Percentiles rank a stretch among this genome's conserved stretches.
Evolutionary conservation across 495 filamentous ascomycete species (phyloP).

Genomic region (Rusavskia elegans): DNA sequence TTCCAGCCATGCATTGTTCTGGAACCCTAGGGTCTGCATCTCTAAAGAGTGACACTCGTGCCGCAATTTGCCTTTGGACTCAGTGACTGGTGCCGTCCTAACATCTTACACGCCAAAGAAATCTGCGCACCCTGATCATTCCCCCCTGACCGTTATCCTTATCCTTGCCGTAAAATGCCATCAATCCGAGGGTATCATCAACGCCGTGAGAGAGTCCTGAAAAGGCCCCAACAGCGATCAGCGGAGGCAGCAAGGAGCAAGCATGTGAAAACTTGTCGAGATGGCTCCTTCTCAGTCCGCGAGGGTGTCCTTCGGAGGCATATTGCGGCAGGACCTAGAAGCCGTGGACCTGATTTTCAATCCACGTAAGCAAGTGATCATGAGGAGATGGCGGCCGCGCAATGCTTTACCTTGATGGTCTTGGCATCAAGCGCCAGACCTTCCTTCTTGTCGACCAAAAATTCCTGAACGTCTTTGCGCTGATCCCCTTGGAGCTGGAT

Average conservation of each 20-base stretch:
- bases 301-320: constrained; percentile 24
- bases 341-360: constrained; percentile 32
- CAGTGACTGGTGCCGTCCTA: no score
- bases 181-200: constrained; percentile 19
- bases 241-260: constrained; percentile 9
- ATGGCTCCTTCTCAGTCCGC: constrained; percentile 18
- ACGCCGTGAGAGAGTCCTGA: constrained; percentile 13
- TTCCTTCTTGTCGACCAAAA: constrained; percentile 87
- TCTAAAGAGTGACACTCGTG: not conserved
- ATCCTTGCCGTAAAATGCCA: not conserved
- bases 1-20: no score
- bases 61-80: not conserved
- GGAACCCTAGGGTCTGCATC: not conserved
- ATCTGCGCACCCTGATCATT: no score
- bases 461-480: constrained; percentile 95
- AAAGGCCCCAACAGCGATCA: constrained; percentile 3
- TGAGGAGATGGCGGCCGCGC: not conserved
- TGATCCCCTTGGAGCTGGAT: constrained; percentile 99
- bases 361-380: not conserved
- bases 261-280: constrained; percentile 2
- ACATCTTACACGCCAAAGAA: no score
- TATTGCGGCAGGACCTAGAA: constrained; percentile 32
- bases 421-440: constrained; percentile 83
- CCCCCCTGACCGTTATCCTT: no score
- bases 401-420: constrained; percentile 71